Evolutionary conservation across 2,329 filamentous ascomycete species (phyloP).

Genomic region (Tolypocladium tropicale): DNA sequence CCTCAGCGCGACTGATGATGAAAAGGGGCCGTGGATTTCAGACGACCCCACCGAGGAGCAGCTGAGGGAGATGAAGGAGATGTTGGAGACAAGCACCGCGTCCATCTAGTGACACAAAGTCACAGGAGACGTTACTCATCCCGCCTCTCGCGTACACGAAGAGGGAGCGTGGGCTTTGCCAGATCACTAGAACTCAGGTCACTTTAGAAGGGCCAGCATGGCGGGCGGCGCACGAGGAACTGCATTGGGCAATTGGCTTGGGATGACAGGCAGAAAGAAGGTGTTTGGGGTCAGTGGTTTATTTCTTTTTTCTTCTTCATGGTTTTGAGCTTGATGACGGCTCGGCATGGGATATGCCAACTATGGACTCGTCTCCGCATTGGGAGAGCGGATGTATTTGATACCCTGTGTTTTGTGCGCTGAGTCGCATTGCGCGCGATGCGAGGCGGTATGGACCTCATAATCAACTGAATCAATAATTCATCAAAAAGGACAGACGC

Average conservation of each 20-base stretch:
- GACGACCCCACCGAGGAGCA: conserved; percentile 58
- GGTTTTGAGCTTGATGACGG: not conserved
- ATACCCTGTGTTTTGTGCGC: conserved; percentile 12
- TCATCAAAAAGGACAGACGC: not conserved
- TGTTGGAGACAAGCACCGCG: conserved; percentile 21
- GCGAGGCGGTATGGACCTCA: not conserved
- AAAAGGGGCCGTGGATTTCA: conserved; percentile 76
- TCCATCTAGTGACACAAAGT: conserved; percentile 4
- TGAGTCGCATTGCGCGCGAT: not conserved
- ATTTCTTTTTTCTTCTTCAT: too few relatives aligned
- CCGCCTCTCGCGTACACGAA: not conserved
- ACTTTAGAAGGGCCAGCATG: conserved; percentile 12
- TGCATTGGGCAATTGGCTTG: conserved; percentile 11
- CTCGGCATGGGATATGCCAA: conserved; percentile 6
- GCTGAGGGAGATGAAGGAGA: conserved; percentile 48
- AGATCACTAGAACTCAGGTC: not conserved
- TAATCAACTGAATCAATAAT: not conserved
- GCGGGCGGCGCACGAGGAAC: conserved; percentile 16
- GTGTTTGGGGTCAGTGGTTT: not conserved
- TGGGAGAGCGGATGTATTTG: conserved; percentile 6
- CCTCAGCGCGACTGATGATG: conserved; percentile 67
- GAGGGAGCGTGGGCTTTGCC: not conserved
- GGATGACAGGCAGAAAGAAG: not conserved
- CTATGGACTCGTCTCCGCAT: not conserved
- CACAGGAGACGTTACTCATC: not conserved